Evolutionary conservation across 2,329 filamentous ascomycete genomes (phyloP).

Genomic region (Clonostachys solani): DNA sequence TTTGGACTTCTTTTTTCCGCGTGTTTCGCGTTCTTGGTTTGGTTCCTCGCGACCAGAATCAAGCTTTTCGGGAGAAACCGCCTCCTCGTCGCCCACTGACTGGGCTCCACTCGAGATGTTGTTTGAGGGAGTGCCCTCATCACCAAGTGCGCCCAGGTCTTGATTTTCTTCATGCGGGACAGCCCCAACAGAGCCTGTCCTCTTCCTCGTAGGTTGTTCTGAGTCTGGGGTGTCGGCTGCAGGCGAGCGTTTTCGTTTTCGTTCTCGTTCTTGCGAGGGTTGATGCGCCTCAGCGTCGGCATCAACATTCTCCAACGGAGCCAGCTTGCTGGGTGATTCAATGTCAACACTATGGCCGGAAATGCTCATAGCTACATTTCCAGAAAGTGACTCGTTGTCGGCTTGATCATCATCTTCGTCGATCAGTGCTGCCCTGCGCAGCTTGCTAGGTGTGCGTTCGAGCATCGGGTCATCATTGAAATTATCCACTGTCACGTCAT

Average conservation of each 20-base stretch:
- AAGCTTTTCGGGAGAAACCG: slow-evolving; percentile 16
- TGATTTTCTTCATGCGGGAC: slow-evolving; percentile 28
- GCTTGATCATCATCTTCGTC: slow-evolving; percentile 28
- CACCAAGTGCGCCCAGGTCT: slow-evolving; percentile 5
- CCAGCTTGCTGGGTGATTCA: slow-evolving; percentile 27
- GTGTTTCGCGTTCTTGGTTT: slow-evolving; percentile 20
- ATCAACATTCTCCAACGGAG: slow-evolving; percentile 15
- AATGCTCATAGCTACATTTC: slow-evolving; percentile 22
- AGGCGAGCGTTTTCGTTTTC: slow-evolving; percentile 48
- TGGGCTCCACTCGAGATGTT: slow-evolving; percentile 28
- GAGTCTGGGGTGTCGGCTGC: slow-evolving; percentile 36
- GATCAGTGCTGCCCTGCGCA: slow-evolving; percentile 46
- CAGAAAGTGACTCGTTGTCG: slow-evolving; percentile 20
- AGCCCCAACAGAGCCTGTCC: slow-evolving; percentile 40
- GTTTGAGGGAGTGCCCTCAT: slow-evolving; percentile 17
- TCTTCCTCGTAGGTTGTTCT: slow-evolving; percentile 48
- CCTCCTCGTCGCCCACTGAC: slow-evolving; percentile 30
- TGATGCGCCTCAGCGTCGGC: slow-evolving; percentile 22
- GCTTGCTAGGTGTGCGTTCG: slow-evolving; percentile 73
- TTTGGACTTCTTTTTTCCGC: slow-evolving; percentile 31
- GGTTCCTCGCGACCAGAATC: slow-evolving; percentile 21
- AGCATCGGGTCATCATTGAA: slow-evolving; percentile 50
- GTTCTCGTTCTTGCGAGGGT: slow-evolving; percentile 30
- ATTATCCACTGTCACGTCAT: slow-evolving; percentile 55
- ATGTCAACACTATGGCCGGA: slow-evolving; percentile 31